A percentile compares a stretch with the other conserved stretches of the same genome.
Conservation (phyloP, 805 yeast species). For the Peterozyma toletana region DNA sequence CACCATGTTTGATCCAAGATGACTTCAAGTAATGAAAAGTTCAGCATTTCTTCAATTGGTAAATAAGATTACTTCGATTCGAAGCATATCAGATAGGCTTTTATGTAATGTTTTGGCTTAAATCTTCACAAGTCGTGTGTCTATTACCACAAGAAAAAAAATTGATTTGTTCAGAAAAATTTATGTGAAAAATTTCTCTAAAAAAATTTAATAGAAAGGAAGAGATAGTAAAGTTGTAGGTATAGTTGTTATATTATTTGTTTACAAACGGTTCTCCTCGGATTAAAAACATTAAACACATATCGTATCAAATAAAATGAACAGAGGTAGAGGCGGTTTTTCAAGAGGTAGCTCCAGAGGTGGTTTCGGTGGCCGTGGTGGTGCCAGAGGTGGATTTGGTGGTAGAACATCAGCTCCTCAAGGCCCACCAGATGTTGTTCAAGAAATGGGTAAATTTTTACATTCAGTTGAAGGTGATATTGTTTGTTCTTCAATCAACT, state of each 20-base stretch:
- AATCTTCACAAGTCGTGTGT: not conserved
- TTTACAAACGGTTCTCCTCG: conserved; percentile 1
- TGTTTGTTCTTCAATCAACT: conserved; percentile 90
- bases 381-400: conserved; percentile 46
- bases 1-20: no score
- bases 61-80: no score
- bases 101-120: no score
- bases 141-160: conserved; percentile 1
- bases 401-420: conserved; percentile 68
- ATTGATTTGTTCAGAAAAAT: not conserved
- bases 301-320: conserved; percentile 30
- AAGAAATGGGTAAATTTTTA: conserved; percentile 90
- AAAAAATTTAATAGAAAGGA: not conserved
- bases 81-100: no score
- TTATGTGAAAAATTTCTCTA: not conserved
- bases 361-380: conserved; percentile 51
- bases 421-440: conserved; percentile 95
- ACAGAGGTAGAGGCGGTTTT: conserved; percentile 63
- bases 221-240: not conserved
- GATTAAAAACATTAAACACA: not conserved
- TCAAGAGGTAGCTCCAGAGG: conserved; percentile 46
- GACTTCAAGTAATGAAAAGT: no score
- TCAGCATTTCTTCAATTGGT: no score
- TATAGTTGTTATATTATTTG: not conserved
- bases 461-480: conserved; percentile 96